phyloP scores from a whole-genome alignment of 1,139 yeast genomes.

The Suhomyces atakaporum region DNA sequence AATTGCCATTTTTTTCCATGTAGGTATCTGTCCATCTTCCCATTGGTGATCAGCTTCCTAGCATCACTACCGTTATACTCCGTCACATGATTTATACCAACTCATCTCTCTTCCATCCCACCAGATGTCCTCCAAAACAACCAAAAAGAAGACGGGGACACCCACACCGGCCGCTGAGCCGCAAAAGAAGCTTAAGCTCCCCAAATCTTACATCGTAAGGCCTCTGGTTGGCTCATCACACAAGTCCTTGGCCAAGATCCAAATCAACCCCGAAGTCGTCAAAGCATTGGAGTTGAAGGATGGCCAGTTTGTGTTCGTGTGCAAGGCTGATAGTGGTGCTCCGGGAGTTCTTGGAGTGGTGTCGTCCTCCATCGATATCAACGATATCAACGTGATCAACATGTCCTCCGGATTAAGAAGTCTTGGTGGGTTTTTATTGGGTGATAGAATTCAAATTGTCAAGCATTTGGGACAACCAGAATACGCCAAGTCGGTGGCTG shows the following conservation, averaged over 20 bases:
- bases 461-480: conserved; percentile 52
- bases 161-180: conserved; percentile 18
- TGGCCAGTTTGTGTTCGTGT: conserved; percentile 57
- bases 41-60: too few species aligned
- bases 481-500: conserved; percentile 38
- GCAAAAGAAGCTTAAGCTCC: conserved; percentile 47
- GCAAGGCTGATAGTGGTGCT: conserved; percentile 47
- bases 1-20: too few species aligned
- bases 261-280: conserved; percentile 53
- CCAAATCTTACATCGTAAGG: conserved; percentile 56
- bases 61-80: background rate
- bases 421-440: conserved; percentile 62
- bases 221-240: conserved; percentile 43
- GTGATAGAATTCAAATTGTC: conserved; percentile 64
- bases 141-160: conserved; percentile 28
- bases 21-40: too few species aligned
- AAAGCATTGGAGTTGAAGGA: conserved; percentile 52
- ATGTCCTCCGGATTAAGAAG: conserved; percentile 52
- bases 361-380: conserved; percentile 38
- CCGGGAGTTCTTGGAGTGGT: conserved; percentile 51
- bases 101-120: background rate
- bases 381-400: conserved; percentile 53
- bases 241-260: conserved; percentile 43
- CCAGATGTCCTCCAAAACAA: conserved; percentile 35
- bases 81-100: too few species aligned